A percentile compares a stretch with the other conserved stretches of the same genome.
These are phyloP conservation scores for Arachnomyces sp. DNA, from an alignment of 2,329 filamentous ascomycete genomes.

Conservation along the genomic window DNA sequence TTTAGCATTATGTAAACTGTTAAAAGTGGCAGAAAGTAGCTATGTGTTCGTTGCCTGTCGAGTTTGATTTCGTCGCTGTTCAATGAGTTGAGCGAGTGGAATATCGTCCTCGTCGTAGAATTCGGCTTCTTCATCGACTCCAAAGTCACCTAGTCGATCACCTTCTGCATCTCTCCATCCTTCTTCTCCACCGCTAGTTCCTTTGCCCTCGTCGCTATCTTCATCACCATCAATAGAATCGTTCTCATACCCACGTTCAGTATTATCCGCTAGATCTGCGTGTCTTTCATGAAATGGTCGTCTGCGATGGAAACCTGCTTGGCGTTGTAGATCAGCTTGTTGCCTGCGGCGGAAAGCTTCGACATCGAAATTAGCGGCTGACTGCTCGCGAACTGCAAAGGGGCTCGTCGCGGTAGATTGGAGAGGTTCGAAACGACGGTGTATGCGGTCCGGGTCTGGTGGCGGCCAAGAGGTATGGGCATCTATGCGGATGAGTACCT, in stretches of 20 bases:
- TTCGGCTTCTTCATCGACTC: slow-evolving; percentile 46
- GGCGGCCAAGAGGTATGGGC: slow-evolving; percentile 37
- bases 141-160: slow-evolving; percentile 54
- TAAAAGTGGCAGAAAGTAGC: too few relatives aligned
- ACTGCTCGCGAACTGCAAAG: slow-evolving; percentile 21
- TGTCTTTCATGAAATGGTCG: slow-evolving; percentile 35
- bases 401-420: slow-evolving; percentile 7
- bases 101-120: slow-evolving; percentile 57
- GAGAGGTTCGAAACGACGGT: slow-evolving; percentile 21
- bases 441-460: slow-evolving; percentile 43
- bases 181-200: slow-evolving; percentile 39
- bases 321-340: slow-evolving; percentile 41
- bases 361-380: slow-evolving; percentile 24
- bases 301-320: slow-evolving; percentile 26
- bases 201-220: slow-evolving; percentile 24
- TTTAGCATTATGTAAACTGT: too few relatives aligned
- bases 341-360: slow-evolving; percentile 49
- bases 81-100: slow-evolving; percentile 48
- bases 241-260: slow-evolving; percentile 14
- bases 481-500: slow-evolving; percentile 16
- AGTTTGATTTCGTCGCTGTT: slow-evolving; percentile 23
- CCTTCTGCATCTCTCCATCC: slow-evolving; percentile 56
- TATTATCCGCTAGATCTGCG: slow-evolving; percentile 9
- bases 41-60: too few relatives aligned
- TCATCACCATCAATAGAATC: slow-evolving; percentile 16